Base-by-base conservation (phyloP, 306 rosid genomes). In the Cucumis hystrix region DNA sequence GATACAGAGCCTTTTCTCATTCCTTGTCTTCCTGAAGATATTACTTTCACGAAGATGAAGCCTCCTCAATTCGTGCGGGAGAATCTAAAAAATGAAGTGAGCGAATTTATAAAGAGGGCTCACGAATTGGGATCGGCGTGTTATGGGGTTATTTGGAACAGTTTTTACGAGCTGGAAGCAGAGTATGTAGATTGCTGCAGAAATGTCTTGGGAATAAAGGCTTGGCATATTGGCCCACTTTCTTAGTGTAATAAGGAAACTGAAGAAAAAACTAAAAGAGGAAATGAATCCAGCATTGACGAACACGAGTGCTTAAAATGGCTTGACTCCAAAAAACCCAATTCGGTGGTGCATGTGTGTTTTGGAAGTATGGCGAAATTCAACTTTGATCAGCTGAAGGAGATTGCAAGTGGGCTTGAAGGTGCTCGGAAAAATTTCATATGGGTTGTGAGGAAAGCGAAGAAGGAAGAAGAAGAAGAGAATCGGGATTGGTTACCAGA, bases 21-120 rank as follows among this genome's bases (percentile, higher is more conserved):
- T 52, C 92, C 91, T 0, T n/a, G 77, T 74, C 80, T 90, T 2
- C 96, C 96, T 0, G 86, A 85, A 0, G 80, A 80, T 9, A 83
- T 93, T 30, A 74, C 57, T 14, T 6, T 88, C 17, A 85, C 91
- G 3, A 79, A 83, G 70, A 67, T 58, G 78, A 87, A 83, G 35
- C 1, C 89, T 10, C 77, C 83, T 1, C 80, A 74, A 3, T 37
- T 57, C 23, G 0, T 55, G 10, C 62, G 75, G 45, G 23, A 35
- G 1, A 39, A 57, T 18, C 13, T 1, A 3, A 66, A 28, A 6
- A 78, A 43, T 18, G 62, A 74, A 7, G 1, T 74, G 10, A 49
- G 21, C 14, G 37, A 59, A 16, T 8, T 78, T 62, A 0, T 78
- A 3, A 72, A 75, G 9, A 40, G 17, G 1, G 28, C 49, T 14